Evolutionary conservation across 371 early-diverging fungal species (phyloP).

Genomic region (Massospora cicadina): DNA sequence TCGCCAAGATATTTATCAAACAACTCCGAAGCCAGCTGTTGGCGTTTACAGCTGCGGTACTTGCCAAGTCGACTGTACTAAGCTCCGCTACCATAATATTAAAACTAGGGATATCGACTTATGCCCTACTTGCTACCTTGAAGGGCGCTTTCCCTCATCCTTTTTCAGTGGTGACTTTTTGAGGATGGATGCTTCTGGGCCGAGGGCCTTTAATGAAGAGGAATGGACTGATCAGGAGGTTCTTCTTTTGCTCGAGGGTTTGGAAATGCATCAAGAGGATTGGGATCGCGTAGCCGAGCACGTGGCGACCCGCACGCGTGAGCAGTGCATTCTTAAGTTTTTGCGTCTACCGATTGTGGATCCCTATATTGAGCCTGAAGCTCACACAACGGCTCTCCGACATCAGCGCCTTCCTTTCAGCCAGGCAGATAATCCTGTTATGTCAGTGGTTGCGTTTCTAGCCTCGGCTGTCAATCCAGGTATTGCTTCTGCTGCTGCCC

Average conservation of each 20-base stretch:
- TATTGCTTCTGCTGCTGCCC: conserved; percentile 78
- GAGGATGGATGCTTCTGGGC: conserved; percentile 29
- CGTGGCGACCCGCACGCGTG: conserved; percentile 80
- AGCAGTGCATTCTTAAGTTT: conserved; percentile 91
- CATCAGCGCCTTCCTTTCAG: conserved; percentile 61
- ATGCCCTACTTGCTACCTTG: conserved; percentile 74
- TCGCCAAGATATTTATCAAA: conserved; percentile 31
- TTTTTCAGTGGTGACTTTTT: conserved; percentile 79
- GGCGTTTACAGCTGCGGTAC: conserved; percentile 48
- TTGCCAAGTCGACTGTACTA: conserved; percentile 77
- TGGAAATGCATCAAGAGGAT: conserved; percentile 92
- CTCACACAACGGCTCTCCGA: conserved; percentile 28
- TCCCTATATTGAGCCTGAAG: conserved; percentile 34
- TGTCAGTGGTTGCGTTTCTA: conserved; percentile 89
- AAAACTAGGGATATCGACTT: conserved; percentile 67
- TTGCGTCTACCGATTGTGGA: conserved; percentile 92
- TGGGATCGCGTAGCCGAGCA: conserved; percentile 90
- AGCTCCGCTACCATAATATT: conserved; percentile 57
- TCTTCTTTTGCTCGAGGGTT: conserved; percentile 78
- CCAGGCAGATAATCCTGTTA: conserved; percentile 88
- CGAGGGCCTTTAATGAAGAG: conserved; percentile 32
- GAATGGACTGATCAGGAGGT: conserved; percentile 93
- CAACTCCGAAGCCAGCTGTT: conserved; percentile 11
- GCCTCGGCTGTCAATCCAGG: conserved; percentile 81
- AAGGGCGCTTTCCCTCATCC: conserved; percentile 84